Conservation (phyloP, 805 yeast genomes). For the Barnettozyma pratensis region DNA sequence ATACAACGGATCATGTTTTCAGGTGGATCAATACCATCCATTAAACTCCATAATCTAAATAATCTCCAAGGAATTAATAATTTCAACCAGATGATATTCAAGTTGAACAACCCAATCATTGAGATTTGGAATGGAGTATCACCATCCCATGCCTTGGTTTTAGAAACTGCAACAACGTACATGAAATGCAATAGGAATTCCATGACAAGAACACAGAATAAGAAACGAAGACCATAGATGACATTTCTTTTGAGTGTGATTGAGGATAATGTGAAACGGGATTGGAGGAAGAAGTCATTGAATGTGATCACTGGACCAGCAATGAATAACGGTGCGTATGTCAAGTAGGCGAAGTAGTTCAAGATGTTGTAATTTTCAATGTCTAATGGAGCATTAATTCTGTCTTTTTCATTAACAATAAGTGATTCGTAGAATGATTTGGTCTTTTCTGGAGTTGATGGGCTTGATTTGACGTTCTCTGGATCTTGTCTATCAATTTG, state of each 20-base stretch:
- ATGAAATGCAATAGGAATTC: conserved; percentile 82
- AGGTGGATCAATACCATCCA: conserved; percentile 95
- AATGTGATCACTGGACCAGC: conserved; percentile 95
- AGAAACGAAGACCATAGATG: conserved; percentile 62
- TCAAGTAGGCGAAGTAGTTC: conserved; percentile 70
- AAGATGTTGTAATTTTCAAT: conserved; percentile 52
- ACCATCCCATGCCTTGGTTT: conserved; percentile 83
- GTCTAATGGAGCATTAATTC: conserved; percentile 61
- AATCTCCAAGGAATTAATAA: conserved; percentile 93
- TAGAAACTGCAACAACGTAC: conserved; percentile 91
- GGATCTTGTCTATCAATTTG: conserved; percentile 18
- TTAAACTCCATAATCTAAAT: conserved; percentile 85
- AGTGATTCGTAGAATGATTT: conserved; percentile 12
- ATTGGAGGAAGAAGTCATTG: conserved; percentile 84
- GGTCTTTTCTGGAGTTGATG: conserved; percentile 14
- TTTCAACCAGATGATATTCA: conserved; percentile 91
- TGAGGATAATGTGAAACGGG: conserved; percentile 52
- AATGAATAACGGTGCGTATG: conserved; percentile 84
- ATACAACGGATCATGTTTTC: conserved; percentile 97
- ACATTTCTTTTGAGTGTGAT: conserved; percentile 48
- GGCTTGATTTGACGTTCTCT: conserved; percentile 19
- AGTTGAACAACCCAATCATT: conserved; percentile 88
- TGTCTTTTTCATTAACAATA: conserved; percentile 50
- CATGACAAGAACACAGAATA: conserved; percentile 78
- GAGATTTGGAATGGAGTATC: conserved; percentile 90